Conservation (phyloP, 495 filamentous ascomycete genomes). For the Penicillium robsamsonii region DNA sequence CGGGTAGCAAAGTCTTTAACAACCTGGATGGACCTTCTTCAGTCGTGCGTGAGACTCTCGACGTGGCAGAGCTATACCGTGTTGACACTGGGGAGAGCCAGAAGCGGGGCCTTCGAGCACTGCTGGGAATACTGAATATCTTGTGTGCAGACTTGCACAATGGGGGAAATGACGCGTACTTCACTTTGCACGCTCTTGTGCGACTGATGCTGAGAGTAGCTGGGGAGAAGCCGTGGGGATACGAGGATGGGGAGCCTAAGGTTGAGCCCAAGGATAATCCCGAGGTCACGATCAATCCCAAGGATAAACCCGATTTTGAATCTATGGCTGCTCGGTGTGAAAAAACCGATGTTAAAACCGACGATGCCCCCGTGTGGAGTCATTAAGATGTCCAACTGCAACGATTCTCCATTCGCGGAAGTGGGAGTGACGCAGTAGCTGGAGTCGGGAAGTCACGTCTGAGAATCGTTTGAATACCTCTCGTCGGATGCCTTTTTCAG, state of each 20-base stretch:
- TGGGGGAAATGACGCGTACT: conserved; percentile 90
- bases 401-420: not conserved
- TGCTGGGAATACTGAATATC: conserved; percentile 66
- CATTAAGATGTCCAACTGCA: not conserved
- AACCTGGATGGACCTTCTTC: not conserved
- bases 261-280: not conserved
- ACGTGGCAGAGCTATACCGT: conserved; percentile 68
- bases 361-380: not conserved
- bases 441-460: not conserved
- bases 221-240: not conserved
- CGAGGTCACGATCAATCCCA: not conserved
- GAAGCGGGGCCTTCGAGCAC: conserved; percentile 50
- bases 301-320: not conserved
- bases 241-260: not conserved
- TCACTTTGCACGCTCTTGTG: conserved; percentile 75
- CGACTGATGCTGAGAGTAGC: conserved; percentile 51
- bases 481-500: not conserved
- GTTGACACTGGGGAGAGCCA: conserved; percentile 50
- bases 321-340: not conserved
- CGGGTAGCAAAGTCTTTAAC: conserved; percentile 50
- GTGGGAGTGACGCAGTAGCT: not conserved
- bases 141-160: conserved; percentile 72
- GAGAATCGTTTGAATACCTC: not conserved
- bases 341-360: not conserved
- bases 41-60: conserved; percentile 58